Percentiles rank a stretch among this genome's conserved stretches.
These are phyloP conservation scores for Cymbopogon citratus DNA, from an alignment of 176 grass and related monocot species.

Conservation along the genomic window DNA sequence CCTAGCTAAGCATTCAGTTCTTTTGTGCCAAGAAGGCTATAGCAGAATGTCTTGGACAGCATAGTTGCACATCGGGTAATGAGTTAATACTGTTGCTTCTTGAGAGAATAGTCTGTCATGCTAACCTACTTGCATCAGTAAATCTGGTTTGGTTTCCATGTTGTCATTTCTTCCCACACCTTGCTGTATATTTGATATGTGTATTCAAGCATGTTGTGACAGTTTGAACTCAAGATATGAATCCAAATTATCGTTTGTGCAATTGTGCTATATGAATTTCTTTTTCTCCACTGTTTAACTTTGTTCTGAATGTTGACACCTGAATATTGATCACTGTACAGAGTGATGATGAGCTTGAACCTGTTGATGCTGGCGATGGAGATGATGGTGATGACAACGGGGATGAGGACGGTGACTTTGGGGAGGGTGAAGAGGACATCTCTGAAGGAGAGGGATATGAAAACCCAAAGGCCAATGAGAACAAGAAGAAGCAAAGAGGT, in stretches of 20 bases:
- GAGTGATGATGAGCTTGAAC: conserved; percentile 36
- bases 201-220: background rate
- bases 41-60: background rate
- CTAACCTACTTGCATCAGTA: too few species aligned
- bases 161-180: background rate
- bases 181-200: background rate
- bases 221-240: background rate
- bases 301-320: background rate
- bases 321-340: conserved; percentile 15
- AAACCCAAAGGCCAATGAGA: conserved; percentile 40
- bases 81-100: background rate
- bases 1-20: background rate
- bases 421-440: conserved; percentile 52
- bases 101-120: background rate
- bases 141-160: background rate
- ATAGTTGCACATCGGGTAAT: background rate
- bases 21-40: background rate
- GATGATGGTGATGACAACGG: conserved; percentile 33
- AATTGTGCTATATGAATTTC: background rate
- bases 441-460: conserved; percentile 61
- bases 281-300: background rate
- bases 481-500: conserved; percentile 47
- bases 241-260: background rate
- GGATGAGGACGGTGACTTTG: conserved; percentile 45
- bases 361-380: conserved; percentile 55